Base-by-base conservation (phyloP, 176 grass and related monocot species). In the Tillandsia fasciculata region DNA sequence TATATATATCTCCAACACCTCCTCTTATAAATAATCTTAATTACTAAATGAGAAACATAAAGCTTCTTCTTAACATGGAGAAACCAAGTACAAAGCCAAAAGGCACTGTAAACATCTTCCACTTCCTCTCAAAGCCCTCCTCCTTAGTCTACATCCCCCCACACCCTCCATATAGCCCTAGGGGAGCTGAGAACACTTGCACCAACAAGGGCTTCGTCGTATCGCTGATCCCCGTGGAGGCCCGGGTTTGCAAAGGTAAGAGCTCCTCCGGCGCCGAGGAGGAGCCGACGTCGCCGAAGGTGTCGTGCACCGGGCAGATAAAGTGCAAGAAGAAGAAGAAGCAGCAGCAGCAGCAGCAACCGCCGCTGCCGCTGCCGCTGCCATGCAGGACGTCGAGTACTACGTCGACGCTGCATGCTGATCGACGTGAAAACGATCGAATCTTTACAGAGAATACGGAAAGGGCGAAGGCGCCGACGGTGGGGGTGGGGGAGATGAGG, bases 261-360 rank as follows among this genome's bases (percentile, higher is more conserved):
- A 50, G 59, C 22, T 47, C 54, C 3, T 68, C 63, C n/a, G 78
- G 76, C 2, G 63, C 67, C 3, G 85, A 84, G 0, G 77, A 91
- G 6, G 95, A 99, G 73, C 90, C 95, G 2, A 85, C 84, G 12
- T 99, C 95, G 48, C 95, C 95, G 50, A 88, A 78, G 53, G 89
- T 99, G 8, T 93, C 95, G 0, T 99, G 95, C 82, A 90, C 90
- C 69, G 95, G 95, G 1, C 87, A 93, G 80, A 84, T 99, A 74
- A 99, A 99, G 74, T 73, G 76, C 0, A 72, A 64, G 81, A 76
- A 83, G 28, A 87, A 76, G 64, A 66, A 66, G 72, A 86, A 66
- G 50, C 63, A 75, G 42, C 28, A 80, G n/a, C n/a, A n/a, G 10
- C 73, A 72, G 12, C 79, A 76, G 3, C 13, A 63, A 13, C 71